Evolutionary conservation across 345 rosid species (phyloP).

Genomic region (Mallotus nudiflorus): DNA sequence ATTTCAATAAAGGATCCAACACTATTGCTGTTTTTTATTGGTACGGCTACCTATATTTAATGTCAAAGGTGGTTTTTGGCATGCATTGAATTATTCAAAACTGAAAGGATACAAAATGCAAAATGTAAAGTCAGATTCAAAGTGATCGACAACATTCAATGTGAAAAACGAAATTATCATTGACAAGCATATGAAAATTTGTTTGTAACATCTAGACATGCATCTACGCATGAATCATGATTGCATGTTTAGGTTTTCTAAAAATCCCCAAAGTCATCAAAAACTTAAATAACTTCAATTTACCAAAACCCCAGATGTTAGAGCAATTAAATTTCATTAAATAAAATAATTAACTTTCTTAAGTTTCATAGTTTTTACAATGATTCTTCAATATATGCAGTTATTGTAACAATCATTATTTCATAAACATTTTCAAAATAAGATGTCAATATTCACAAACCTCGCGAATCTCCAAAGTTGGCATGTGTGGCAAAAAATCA

Average conservation of each 20-base stretch:
- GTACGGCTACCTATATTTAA: background rate
- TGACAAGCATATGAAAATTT: background rate
- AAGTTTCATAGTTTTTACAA: background rate
- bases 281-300: background rate
- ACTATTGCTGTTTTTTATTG: background rate
- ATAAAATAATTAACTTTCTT: background rate
- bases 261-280: background rate
- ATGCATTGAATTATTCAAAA: background rate
- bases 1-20: background rate
- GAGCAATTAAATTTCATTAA: too few species aligned
- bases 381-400: background rate
- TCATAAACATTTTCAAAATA: background rate
- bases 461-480: slow-evolving; percentile 96
- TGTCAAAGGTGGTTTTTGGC: background rate
- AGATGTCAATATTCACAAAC: slow-evolving; percentile 39
- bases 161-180: background rate
- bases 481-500: slow-evolving; percentile 99
- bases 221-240: background rate
- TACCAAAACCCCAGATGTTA: background rate
- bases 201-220: background rate
- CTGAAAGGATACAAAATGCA: background rate
- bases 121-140: background rate
- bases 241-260: background rate
- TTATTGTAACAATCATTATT: background rate
- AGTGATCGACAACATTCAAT: background rate